Base-by-base conservation (phyloP, 116 monocot genomes). In the Trichopus zeylanicus region DNA sequence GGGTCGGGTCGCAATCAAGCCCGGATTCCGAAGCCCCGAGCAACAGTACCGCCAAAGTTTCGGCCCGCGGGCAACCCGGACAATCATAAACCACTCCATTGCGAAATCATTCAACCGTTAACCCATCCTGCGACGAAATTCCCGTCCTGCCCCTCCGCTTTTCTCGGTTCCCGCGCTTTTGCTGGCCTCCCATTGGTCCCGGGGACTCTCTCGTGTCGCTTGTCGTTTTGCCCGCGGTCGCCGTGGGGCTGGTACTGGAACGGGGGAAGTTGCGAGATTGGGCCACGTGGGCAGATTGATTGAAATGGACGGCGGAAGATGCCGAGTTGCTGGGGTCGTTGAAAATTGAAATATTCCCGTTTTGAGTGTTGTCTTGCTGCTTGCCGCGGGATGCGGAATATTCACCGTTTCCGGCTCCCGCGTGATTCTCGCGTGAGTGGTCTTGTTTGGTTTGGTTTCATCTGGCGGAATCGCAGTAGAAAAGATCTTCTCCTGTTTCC, bases 11-110 rank as follows among this genome's bases (percentile, higher is more conserved):
- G 19, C 49, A 22, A 49, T 20, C 49, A 24, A 42, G n/a, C 42
- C 42, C 12, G 42, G n/a, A 42, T 3, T 42, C 42, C 49, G 49
- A 49, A 21, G 18, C 34, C 59, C 58, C 27, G 48, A 64, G 61
- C 46, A 52, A 42, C 21, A 32, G 28, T n/a, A 6, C 39, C 28
- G 55, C 47, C 16, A 49, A 49, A 42, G 3, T 13, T 42, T 13
- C 42, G 19, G 49, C 49, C 49, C 19, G 49, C 49, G 22, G 19
- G 49, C 49, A 20, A 22, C 23, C 29, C 26, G 18, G 25, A 73
- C 69, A 82, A 82, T 77, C 70, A 82, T 82, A 65, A 31, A 26
- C 69, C 65, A 82, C 65, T 77, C 42, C 64, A 82, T 64, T 77
- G 48, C 77, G 59, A 53, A 72, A 81, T 76, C 72, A 76, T 81